Evolutionary conservation across 2,329 filamentous ascomycete genomes (phyloP).

Genomic region (Xylariaceae sp.): DNA sequence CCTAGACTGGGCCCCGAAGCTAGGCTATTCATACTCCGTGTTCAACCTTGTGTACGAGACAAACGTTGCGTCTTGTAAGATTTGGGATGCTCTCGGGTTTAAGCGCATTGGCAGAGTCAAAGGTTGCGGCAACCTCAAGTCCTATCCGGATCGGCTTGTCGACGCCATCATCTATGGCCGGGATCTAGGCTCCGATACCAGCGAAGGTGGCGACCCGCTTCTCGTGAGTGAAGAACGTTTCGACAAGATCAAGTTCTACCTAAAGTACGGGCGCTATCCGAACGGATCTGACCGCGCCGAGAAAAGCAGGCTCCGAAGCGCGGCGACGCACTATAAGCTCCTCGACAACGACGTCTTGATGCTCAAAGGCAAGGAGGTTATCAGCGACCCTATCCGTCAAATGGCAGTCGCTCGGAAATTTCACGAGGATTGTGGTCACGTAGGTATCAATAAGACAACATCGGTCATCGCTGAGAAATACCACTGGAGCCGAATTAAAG

Average conservation of each 20-base stretch:
- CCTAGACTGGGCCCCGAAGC: slow-evolving; percentile 73
- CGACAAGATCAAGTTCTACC: slow-evolving; percentile 97
- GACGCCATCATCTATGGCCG: slow-evolving; percentile 77
- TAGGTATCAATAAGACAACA: slow-evolving; percentile 97
- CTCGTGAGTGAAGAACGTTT: slow-evolving; percentile 93
- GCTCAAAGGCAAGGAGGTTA: slow-evolving; percentile 97
- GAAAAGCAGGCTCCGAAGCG: slow-evolving; percentile 89
- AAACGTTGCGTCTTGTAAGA: slow-evolving; percentile 82
- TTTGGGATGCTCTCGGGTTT: slow-evolving; percentile 90
- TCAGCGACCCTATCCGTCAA: slow-evolving; percentile 83
- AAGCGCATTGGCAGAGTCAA: slow-evolving; percentile 85
- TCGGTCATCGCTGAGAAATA: slow-evolving; percentile 89
- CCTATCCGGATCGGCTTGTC: slow-evolving; percentile 63
- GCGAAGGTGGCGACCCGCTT: slow-evolving; percentile 60
- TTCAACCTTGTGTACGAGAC: slow-evolving; percentile 96
- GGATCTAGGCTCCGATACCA: slow-evolving; percentile 45
- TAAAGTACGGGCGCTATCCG: slow-evolving; percentile 91
- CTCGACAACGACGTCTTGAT: slow-evolving; percentile 75
- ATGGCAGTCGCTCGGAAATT: slow-evolving; percentile 81
- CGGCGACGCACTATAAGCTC: slow-evolving; percentile 92
- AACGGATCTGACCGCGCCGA: slow-evolving; percentile 89
- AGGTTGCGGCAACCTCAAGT: slow-evolving; percentile 65
- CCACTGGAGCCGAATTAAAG: slow-evolving; percentile 97
- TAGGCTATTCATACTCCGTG: slow-evolving; percentile 85
- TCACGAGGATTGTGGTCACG: slow-evolving; percentile 69